Percentiles rank a stretch among this genome's conserved stretches.
Evolutionary conservation across 129 eudicot genomes (phyloP).

Genomic region (Scalesia atractyloides): DNA sequence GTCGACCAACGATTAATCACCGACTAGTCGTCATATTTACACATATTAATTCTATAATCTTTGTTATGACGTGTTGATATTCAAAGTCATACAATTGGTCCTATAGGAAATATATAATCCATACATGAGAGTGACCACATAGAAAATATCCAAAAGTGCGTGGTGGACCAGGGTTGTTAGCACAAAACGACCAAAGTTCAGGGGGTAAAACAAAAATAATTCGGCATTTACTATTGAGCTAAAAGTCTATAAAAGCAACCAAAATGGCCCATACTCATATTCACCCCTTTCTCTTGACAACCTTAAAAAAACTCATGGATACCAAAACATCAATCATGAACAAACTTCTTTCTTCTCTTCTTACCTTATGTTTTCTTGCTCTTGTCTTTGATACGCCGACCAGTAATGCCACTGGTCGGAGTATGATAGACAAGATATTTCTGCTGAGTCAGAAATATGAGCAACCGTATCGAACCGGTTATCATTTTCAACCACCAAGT

Average conservation of each 20-base stretch:
- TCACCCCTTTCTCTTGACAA: constrained; percentile 28
- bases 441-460: constrained; percentile 7
- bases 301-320: constrained; percentile 21
- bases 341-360: constrained; percentile 20
- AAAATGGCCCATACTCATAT: constrained; percentile 21
- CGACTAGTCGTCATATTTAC: too few species aligned
- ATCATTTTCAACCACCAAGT: constrained; percentile 79
- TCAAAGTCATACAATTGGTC: constrained; percentile 29
- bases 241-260: constrained; percentile 35
- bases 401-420: constrained; percentile 18
- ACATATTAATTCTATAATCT: background rate
- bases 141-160: constrained; percentile 3
- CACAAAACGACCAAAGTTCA: background rate
- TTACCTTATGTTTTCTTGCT: constrained; percentile 22
- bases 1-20: too few species aligned
- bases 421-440: constrained; percentile 4
- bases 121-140: constrained; percentile 9
- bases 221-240: constrained; percentile 26
- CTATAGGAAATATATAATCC: constrained; percentile 18
- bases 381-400: background rate
- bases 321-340: background rate
- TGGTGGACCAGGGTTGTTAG: constrained; percentile 4
- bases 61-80: constrained; percentile 21
- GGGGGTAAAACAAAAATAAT: constrained; percentile 10
- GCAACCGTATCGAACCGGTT: constrained; percentile 69